phyloP scores from a whole-genome alignment of 179 eudicot species.

The Beta macrorhiza region DNA sequence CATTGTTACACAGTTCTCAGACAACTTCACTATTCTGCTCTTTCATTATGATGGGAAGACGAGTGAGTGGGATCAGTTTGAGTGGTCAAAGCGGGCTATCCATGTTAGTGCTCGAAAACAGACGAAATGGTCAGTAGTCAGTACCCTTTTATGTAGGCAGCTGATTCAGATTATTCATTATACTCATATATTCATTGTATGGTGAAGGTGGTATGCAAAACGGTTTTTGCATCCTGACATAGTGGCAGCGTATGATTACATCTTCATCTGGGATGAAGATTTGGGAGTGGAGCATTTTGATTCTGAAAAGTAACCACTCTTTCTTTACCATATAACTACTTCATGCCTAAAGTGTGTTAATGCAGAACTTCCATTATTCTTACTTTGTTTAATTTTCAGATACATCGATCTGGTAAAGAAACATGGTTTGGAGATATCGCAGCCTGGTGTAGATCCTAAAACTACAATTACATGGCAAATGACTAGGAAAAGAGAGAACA shows the following conservation, averaged over 20 bases:
- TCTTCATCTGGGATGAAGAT: constrained; percentile 81
- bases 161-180: background rate
- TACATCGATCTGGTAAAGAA: constrained; percentile 53
- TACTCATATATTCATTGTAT: constrained; percentile 3
- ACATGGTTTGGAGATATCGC: constrained; percentile 55
- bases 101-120: constrained; percentile 64
- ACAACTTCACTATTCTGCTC: constrained; percentile 43
- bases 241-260: constrained; percentile 66
- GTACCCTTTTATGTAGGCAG: background rate
- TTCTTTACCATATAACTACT: background rate
- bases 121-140: constrained; percentile 54
- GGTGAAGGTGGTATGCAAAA: constrained; percentile 72
- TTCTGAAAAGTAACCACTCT: constrained; percentile 49
- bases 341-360: background rate
- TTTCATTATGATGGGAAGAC: constrained; percentile 66
- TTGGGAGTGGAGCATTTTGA: constrained; percentile 64
- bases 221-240: constrained; percentile 70
- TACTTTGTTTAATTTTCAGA: constrained; percentile 24
- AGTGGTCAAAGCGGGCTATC: constrained; percentile 65
- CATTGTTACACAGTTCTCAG: constrained; percentile 37
- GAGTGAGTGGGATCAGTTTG: constrained; percentile 67
- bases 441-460: constrained; percentile 53
- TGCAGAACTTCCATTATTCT: constrained; percentile 1
- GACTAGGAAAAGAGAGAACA: constrained; percentile 37
- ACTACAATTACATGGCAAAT: constrained; percentile 39